Evolutionary conservation across 1,284 basidiomycete species (phyloP), one percentile per base, ranked within the genome.

Genomic region (Fistulinella cinereoalba): DNA sequence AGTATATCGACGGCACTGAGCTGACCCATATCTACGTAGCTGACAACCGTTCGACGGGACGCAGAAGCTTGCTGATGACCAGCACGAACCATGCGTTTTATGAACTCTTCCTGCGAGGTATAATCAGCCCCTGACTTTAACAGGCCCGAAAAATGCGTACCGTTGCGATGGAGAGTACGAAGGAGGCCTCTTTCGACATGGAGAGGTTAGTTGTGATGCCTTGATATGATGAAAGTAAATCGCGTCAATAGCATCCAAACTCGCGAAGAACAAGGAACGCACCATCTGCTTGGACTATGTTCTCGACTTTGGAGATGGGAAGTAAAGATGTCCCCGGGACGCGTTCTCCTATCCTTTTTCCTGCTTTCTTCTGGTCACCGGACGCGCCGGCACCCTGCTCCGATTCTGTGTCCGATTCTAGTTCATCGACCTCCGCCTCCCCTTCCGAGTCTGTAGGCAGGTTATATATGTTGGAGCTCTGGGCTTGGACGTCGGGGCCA

Each of bases 271-370:
- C 41, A 40, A 33, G 18, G 42, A 42, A 51, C 75, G 42, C 59
- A 86, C 86, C 83, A 56, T 87, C 82, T 15, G 81, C 77, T 49
- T 84, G 77, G 31, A 89, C 68, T 51, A 88, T 86, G 54, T 79
- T 83, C 61, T 88, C 83, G 37, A 89, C 58, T 49, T 77, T 75
- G 37, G 74, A 64, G 40, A 75, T 66, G 21, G 86, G 84, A 18
- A 89, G 63, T 11, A 84, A 62, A 6, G 77, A 79, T 43, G 81
- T 74, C 11, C 86, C 85, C 4, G 79, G 81, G 29, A 72, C 64
- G 53, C 85, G 79, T 55, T 76, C 72, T 56, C 70, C 65, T 43
- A 60, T 52, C 62, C 64, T 57, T 65, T 68, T 58, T 56, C 68
- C 61, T 8, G 46, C 48, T 19, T 54, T 59, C 50, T 70, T 69